Conservation (phyloP, 225 moss, liverwort and hornwort genomes). For the Antitrichia curtipendula region DNA sequence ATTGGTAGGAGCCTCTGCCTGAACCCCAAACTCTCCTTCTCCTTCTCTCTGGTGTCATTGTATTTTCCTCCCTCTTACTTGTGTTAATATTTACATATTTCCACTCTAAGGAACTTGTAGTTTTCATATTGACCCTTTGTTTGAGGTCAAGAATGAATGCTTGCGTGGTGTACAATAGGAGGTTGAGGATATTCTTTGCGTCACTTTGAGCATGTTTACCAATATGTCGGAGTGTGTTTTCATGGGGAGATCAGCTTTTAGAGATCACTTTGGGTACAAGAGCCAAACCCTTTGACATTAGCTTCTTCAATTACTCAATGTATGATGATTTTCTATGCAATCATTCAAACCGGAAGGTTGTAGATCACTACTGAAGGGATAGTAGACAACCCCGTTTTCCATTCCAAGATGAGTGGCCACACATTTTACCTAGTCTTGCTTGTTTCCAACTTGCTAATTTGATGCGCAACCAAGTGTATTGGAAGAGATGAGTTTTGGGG, state of each 20-base stretch:
- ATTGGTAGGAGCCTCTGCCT: conserved; percentile 3
- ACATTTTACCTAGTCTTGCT: background rate
- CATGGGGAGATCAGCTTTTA: background rate
- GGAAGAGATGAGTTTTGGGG: background rate
- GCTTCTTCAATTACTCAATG: background rate
- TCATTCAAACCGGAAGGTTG: background rate
- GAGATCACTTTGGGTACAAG: background rate
- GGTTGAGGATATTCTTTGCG: background rate
- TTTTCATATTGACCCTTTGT: background rate
- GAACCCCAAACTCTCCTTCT: background rate
- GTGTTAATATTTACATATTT: background rate
- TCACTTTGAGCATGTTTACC: background rate
- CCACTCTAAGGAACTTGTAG: background rate
- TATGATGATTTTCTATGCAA: background rate
- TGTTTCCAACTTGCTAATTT: background rate
- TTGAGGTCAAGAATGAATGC: background rate
- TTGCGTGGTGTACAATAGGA: background rate
- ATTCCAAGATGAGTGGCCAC: background rate
- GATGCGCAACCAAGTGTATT: background rate
- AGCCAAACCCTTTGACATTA: background rate
- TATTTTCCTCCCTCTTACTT: background rate
- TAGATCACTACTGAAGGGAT: background rate
- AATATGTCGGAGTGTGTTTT: background rate
- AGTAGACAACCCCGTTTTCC: background rate
- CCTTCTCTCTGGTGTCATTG: background rate